Evolutionary conservation across 257 asterid genomes (phyloP).

Genomic region (Mentha longifolia): DNA sequence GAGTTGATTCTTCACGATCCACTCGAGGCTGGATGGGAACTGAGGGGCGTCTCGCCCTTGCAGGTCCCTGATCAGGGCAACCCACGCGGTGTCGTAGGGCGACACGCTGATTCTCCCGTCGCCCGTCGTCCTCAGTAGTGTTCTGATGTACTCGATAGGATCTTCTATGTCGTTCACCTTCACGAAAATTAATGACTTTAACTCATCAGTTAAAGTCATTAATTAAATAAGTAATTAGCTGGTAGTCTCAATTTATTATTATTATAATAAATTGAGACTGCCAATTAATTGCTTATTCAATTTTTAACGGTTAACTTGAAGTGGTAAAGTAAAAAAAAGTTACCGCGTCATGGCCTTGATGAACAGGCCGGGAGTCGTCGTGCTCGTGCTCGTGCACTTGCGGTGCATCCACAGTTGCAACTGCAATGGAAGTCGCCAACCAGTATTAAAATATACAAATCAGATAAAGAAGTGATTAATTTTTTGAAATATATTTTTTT

Average conservation of each 20-base stretch:
- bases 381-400: conserved; percentile 15
- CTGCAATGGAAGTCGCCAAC: neutral
- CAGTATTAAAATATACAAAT: too few relatives aligned
- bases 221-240: too few relatives aligned
- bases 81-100: conserved; percentile 22
- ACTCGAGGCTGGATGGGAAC: conserved; percentile 23
- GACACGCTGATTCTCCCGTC: conserved; percentile 24
- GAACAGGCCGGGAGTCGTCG: neutral
- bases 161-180: conserved; percentile 19
- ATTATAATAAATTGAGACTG: too few relatives aligned
- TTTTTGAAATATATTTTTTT: neutral
- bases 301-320: neutral
- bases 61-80: conserved; percentile 13
- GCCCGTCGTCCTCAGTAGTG: neutral
- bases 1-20: conserved; percentile 25
- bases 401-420: conserved; percentile 19
- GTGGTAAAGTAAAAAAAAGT: neutral
- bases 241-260: neutral
- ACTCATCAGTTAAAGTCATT: neutral
- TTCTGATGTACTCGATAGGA: conserved; percentile 10
- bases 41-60: neutral
- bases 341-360: conserved; percentile 25
- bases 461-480: too few relatives aligned
- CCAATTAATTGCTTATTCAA: too few relatives aligned
- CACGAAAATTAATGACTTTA: neutral